A percentile compares a stretch with the other conserved stretches of the same genome.
Evolutionary conservation across 768 basidiomycete genomes (phyloP).

Genomic region (Amylocystis lapponica): DNA sequence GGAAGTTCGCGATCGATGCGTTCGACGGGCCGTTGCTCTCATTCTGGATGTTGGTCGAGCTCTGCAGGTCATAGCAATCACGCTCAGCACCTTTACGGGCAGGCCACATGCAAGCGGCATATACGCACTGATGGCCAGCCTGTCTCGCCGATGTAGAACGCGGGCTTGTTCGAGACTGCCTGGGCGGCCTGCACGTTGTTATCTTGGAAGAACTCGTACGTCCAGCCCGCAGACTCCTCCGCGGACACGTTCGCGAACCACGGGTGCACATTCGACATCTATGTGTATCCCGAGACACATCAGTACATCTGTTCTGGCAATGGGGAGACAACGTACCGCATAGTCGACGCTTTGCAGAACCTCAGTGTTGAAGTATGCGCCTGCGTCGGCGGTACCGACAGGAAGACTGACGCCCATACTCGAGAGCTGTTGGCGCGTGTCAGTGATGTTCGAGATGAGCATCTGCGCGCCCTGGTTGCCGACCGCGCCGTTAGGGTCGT

Average conservation of each 20-base stretch:
- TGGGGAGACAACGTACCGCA: slow-evolving; percentile 60
- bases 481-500: slow-evolving; percentile 49
- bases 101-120: background rate
- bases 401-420: slow-evolving; percentile 54
- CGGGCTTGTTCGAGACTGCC: slow-evolving; percentile 60
- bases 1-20: slow-evolving; percentile 58
- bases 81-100: background rate
- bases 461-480: slow-evolving; percentile 61
- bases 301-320: slow-evolving; percentile 23
- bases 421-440: slow-evolving; percentile 52
- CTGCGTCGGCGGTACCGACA: slow-evolving; percentile 83
- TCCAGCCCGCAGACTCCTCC: slow-evolving; percentile 73
- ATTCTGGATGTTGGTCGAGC: slow-evolving; percentile 51
- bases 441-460: slow-evolving; percentile 60
- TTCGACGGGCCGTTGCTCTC: slow-evolving; percentile 62
- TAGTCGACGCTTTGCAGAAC: slow-evolving; percentile 64
- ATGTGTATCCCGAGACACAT: slow-evolving; percentile 42
- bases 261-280: slow-evolving; percentile 90
- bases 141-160: slow-evolving; percentile 92
- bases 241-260: slow-evolving; percentile 87
- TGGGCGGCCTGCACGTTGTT: slow-evolving; percentile 57
- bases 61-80: slow-evolving; percentile 7
- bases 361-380: slow-evolving; percentile 71
- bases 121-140: slow-evolving; percentile 67
- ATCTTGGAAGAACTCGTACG: slow-evolving; percentile 65